Conservation (phyloP, 2,329 filamentous ascomycete genomes). For the Aspergillus costaricaensis region DNA sequence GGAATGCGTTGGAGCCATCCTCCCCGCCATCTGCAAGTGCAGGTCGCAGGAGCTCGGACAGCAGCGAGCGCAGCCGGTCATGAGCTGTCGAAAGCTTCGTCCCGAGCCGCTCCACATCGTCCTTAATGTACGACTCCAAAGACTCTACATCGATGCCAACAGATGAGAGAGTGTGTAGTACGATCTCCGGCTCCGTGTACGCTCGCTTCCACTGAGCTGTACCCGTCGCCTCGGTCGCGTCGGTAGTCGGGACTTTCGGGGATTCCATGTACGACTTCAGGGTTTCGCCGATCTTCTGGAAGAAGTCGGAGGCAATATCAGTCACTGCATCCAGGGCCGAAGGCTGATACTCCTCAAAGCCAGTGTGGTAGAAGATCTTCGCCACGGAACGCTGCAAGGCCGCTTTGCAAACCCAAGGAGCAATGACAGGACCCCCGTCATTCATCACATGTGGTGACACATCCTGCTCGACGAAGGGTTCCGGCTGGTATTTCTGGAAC, state of each 20-base stretch:
- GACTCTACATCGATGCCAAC: conserved; percentile 79
- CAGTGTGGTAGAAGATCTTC: conserved; percentile 93
- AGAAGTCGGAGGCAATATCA: conserved; percentile 86
- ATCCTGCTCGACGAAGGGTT: conserved; percentile 84
- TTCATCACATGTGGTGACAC: conserved; percentile 86
- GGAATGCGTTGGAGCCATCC: conserved; percentile 88
- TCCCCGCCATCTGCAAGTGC: conserved; percentile 77
- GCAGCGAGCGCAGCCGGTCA: conserved; percentile 89
- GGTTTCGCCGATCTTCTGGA: conserved; percentile 76
- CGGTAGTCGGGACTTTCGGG: conserved; percentile 66
- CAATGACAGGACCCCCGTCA: conserved; percentile 85
- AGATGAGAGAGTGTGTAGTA: conserved; percentile 82
- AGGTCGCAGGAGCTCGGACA: conserved; percentile 89
- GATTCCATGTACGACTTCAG: conserved; percentile 81
- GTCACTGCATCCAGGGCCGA: conserved; percentile 89
- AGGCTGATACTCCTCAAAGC: conserved; percentile 95
- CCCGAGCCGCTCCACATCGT: conserved; percentile 86
- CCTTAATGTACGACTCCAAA: conserved; percentile 83
- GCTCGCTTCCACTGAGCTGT: conserved; percentile 60
- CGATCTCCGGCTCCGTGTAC: conserved; percentile 80
- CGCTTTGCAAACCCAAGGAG: conserved; percentile 75
- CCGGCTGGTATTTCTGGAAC: conserved; percentile 92
- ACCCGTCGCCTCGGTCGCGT: conserved; percentile 45
- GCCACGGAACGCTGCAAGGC: conserved; percentile 87
- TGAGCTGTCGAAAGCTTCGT: conserved; percentile 80